Conservation (phyloP, 352 stramenopile species). For the Phytophthora multivora region DNA sequence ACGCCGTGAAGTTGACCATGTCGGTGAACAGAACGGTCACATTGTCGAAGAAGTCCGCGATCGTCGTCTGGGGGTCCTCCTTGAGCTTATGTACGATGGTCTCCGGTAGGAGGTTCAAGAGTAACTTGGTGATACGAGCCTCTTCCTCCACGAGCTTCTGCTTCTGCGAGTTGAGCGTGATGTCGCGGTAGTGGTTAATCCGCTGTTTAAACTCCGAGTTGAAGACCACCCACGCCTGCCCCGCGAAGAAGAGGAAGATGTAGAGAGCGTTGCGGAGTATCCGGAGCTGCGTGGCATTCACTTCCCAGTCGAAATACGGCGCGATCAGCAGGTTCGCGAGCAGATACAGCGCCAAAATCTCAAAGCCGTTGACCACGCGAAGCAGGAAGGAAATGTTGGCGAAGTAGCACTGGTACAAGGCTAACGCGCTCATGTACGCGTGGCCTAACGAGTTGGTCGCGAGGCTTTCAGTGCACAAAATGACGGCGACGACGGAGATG, state of each 20-base stretch:
- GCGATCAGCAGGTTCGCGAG: slow-evolving; percentile 65
- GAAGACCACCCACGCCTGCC: slow-evolving; percentile 85
- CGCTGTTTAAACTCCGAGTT: slow-evolving; percentile 87
- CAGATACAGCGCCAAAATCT: slow-evolving; percentile 69
- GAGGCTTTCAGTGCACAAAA: slow-evolving; percentile 70
- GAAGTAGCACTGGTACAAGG: slow-evolving; percentile 86
- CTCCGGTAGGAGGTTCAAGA: slow-evolving; percentile 80
- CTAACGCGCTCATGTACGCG: slow-evolving; percentile 80
- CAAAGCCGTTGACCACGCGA: slow-evolving; percentile 56
- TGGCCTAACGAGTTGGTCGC: slow-evolving; percentile 72
- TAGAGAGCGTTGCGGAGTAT: slow-evolving; percentile 76
- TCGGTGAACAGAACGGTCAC: slow-evolving; percentile 89
- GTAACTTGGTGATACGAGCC: slow-evolving; percentile 73
- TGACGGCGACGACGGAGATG: slow-evolving; percentile 60
- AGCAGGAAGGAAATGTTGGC: slow-evolving; percentile 80
- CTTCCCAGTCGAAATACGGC: slow-evolving; percentile 42
- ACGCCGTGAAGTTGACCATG: slow-evolving; percentile 87
- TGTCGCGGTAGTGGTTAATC: slow-evolving; percentile 87
- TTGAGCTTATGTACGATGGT: slow-evolving; percentile 89
- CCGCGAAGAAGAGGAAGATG: slow-evolving; percentile 83
- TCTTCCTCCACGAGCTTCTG: slow-evolving; percentile 87
- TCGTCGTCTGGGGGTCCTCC: slow-evolving; percentile 73
- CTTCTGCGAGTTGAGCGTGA: slow-evolving; percentile 83
- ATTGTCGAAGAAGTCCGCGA: slow-evolving; percentile 86
- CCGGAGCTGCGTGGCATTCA: slow-evolving; percentile 53